Conservation (phyloP, 768 basidiomycete genomes). For the Termitomyces titanicus region DNA sequence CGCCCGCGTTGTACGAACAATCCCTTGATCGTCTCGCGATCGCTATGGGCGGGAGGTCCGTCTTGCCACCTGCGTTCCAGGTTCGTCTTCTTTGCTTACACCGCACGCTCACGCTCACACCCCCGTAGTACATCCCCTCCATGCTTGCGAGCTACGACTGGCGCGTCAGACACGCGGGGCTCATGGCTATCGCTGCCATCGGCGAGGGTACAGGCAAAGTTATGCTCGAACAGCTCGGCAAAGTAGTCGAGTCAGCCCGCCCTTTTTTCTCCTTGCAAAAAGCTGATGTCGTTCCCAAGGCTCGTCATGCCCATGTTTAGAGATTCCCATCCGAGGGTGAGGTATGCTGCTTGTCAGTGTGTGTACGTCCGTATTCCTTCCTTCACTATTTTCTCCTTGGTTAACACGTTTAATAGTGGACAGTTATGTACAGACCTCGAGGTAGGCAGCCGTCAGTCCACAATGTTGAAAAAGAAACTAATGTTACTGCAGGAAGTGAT, state of each 20-base stretch:
- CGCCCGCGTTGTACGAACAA: conserved; percentile 79
- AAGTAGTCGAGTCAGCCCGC: conserved; percentile 77
- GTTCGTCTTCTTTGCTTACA: conserved; percentile 17
- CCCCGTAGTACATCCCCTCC: conserved; percentile 59
- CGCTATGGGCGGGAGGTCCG: conserved; percentile 70
- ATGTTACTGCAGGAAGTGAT: conserved; percentile 71
- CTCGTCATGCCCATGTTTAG: conserved; percentile 75
- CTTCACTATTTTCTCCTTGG: not conserved
- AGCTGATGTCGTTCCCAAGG: too few species aligned
- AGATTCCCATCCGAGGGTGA: conserved; percentile 75
- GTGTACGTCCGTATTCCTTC: conserved; percentile 45
- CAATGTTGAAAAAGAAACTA: too few species aligned
- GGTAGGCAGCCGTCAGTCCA: conserved; percentile 35
- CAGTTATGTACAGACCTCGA: conserved; percentile 89
- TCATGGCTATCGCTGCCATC: conserved; percentile 84
- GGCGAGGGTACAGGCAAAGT: conserved; percentile 82
- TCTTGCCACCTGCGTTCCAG: conserved; percentile 78
- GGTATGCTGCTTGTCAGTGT: conserved; percentile 83
- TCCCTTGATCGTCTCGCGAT: conserved; percentile 78
- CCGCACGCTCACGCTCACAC: too few species aligned
- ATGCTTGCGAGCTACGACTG: conserved; percentile 84
- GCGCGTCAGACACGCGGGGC: conserved; percentile 79
- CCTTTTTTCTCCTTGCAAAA: too few species aligned
- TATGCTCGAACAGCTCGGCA: conserved; percentile 78
- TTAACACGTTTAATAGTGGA: too few species aligned